Conservation (phyloP, 176 grass and related monocot species). For the Rhynchospora pubera region DNA sequence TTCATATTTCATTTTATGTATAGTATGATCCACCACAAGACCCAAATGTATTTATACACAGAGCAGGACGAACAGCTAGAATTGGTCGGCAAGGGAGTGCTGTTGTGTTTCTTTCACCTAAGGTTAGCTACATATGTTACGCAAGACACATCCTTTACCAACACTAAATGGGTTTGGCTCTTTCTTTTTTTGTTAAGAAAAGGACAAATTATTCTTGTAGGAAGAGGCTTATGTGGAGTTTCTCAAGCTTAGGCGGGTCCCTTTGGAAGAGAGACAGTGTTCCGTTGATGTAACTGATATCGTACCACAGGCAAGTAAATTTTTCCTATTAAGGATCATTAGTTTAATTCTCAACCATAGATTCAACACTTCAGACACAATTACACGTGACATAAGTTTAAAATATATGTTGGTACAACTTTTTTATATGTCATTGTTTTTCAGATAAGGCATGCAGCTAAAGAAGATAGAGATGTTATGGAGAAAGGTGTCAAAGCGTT, state of each 20-base stretch:
- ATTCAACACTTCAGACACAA: background rate
- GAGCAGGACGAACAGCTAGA: conserved; percentile 78
- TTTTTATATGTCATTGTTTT: conserved; percentile 13
- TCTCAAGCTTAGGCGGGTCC: conserved; percentile 63
- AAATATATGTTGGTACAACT: background rate
- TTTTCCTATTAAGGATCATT: background rate
- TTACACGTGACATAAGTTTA: conserved; percentile 9
- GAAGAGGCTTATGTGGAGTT: conserved; percentile 94
- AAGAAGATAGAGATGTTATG: conserved; percentile 85
- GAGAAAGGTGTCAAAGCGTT: conserved; percentile 90
- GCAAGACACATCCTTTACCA: background rate
- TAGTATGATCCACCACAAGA: conserved; percentile 99
- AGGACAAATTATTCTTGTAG: conserved; percentile 23
- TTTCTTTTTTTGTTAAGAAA: background rate
- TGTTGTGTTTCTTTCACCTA: conserved; percentile 78
- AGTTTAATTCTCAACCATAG: conserved; percentile 6
- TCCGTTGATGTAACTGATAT: conserved; percentile 39
- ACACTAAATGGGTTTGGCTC: background rate
- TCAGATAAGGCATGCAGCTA: conserved; percentile 75
- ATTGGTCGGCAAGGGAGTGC: conserved; percentile 92
- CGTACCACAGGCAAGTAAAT: conserved; percentile 48
- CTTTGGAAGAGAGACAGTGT: conserved; percentile 65
- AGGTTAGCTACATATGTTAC: conserved; percentile 37
- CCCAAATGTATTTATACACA: conserved; percentile 92
- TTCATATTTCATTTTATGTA: conserved; percentile 13